A percentile compares a stretch with the other conserved stretches of the same genome.
Conservation (phyloP, 129 eudicot genomes). For the Centaurea solstitialis region DNA sequence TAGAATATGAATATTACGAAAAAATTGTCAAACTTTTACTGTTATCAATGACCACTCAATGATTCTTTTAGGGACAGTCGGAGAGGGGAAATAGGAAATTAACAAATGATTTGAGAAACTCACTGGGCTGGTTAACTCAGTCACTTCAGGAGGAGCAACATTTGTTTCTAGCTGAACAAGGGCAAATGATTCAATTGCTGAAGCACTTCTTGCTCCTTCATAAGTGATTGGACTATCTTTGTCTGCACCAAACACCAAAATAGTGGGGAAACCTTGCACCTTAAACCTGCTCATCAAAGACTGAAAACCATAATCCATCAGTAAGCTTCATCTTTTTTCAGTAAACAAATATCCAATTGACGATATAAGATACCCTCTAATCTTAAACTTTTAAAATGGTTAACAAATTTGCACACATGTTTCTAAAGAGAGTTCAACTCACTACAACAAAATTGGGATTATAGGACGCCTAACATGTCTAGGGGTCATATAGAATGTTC, state of each 20-base stretch:
- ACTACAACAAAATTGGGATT: too few species aligned
- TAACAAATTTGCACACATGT: background rate
- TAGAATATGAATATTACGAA: constrained; percentile 11
- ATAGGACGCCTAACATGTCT: too few species aligned
- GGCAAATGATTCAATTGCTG: constrained; percentile 85
- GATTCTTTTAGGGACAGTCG: background rate
- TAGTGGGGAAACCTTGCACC: constrained; percentile 91
- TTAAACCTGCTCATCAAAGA: constrained; percentile 90
- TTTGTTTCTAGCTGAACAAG: constrained; percentile 83
- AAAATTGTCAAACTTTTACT: constrained; percentile 9
- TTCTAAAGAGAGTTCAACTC: background rate
- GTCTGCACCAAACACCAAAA: constrained; percentile 92
- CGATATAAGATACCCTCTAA: background rate
- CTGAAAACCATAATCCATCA: constrained; percentile 52
- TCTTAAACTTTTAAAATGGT: background rate
- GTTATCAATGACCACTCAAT: background rate
- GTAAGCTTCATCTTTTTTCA: constrained; percentile 11
- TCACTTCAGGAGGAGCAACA: constrained; percentile 84
- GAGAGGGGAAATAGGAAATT: background rate
- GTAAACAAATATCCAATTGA: background rate
- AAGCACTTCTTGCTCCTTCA: constrained; percentile 89
- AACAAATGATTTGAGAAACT: constrained; percentile 19
- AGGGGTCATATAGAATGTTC: too few species aligned
- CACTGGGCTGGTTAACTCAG: constrained; percentile 76
- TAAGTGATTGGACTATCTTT: constrained; percentile 76